A percentile compares a stretch with the other conserved stretches of the same genome.
These are phyloP conservation scores for Prunus armeniaca DNA, from an alignment of 306 rosid genomes.

Conservation along the genomic window DNA sequence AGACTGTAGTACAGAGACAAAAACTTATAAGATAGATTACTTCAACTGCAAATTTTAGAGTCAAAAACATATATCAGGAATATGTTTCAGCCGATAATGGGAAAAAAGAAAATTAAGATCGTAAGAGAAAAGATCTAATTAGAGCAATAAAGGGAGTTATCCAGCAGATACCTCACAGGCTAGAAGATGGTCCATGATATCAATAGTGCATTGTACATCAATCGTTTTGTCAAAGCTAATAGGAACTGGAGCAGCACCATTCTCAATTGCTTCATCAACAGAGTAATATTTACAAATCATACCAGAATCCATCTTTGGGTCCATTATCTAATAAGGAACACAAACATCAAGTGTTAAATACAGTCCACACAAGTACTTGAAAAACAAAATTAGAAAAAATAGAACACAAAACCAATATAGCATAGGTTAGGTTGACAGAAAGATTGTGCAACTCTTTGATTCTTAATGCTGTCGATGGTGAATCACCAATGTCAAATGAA, in stretches of 20 bases:
- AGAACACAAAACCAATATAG: constrained; percentile 9
- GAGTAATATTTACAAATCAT: constrained; percentile 78
- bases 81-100: not conserved
- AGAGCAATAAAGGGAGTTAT: constrained; percentile 6
- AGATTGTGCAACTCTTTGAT: not conserved
- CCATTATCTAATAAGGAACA: constrained; percentile 73
- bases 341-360: not conserved
- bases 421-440: not conserved
- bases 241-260: constrained; percentile 96
- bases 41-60: not conserved
- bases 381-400: not conserved
- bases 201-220: constrained; percentile 69
- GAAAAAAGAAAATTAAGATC: not conserved
- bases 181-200: constrained; percentile 91
- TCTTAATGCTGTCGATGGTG: not conserved
- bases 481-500: not conserved
- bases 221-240: constrained; percentile 63
- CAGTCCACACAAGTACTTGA: not conserved
- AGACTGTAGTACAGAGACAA: not conserved
- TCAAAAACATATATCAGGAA: not conserved
- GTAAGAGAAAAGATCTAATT: too few species aligned
- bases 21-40: not conserved
- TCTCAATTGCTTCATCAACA: constrained; percentile 90
- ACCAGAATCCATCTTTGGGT: constrained; percentile 99
- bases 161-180: constrained; percentile 78